Conservation (phyloP, 306 rosid genomes). For the Urtica urens region DNA sequence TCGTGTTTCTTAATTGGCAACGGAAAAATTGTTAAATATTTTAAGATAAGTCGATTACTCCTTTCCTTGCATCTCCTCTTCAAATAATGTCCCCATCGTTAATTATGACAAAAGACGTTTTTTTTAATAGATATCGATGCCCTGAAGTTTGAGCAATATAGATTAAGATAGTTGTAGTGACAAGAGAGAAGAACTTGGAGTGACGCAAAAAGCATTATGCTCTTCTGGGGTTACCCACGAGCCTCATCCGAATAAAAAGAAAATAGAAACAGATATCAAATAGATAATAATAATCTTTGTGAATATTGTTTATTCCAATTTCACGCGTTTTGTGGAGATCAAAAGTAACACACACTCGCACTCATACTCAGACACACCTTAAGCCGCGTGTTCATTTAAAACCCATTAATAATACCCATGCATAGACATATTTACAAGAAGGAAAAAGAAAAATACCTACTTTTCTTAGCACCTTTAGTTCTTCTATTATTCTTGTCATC, state of each 20-base stretch:
- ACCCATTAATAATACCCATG: slow-evolving; percentile 5
- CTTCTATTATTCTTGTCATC: too few species aligned
- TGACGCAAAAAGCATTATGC: background rate
- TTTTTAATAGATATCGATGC: background rate
- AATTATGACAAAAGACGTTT: background rate
- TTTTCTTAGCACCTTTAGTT: too few species aligned
- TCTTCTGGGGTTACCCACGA: background rate
- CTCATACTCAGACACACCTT: slow-evolving; percentile 19
- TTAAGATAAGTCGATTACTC: too few species aligned
- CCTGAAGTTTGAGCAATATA: background rate
- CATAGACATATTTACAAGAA: background rate
- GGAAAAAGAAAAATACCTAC: too few species aligned
- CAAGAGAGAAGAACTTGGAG: background rate
- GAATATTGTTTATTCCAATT: background rate
- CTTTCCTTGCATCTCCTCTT: too few species aligned
- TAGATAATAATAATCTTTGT: background rate
- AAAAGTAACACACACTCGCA: slow-evolving; percentile 7
- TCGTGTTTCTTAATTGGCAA: too few species aligned
- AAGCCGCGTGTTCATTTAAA: slow-evolving; percentile 28
- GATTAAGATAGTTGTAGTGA: background rate
- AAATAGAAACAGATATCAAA: background rate
- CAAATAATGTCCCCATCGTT: background rate
- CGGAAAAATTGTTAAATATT: too few species aligned
- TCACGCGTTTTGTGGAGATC: slow-evolving; percentile 71
- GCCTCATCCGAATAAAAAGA: background rate